These are phyloP conservation scores for Tremella fuciformis DNA, from an alignment of 768 basidiomycete species.

Conservation along the genomic window DNA sequence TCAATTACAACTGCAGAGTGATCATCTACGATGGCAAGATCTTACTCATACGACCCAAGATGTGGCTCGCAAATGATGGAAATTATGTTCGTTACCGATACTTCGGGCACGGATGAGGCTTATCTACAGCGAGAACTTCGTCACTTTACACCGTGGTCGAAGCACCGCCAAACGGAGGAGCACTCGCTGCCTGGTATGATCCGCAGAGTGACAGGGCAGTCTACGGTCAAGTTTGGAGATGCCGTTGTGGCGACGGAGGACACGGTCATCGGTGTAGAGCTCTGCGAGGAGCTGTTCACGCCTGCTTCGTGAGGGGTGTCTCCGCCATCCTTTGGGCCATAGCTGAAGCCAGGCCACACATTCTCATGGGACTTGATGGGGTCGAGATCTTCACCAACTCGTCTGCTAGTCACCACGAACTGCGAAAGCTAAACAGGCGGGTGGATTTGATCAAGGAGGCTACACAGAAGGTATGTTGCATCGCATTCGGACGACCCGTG, in stretches of 20 bases:
- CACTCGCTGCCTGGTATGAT: conserved; percentile 89
- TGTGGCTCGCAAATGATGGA: conserved; percentile 99
- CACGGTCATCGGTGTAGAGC: conserved; percentile 93
- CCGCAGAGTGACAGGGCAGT: conserved; percentile 81
- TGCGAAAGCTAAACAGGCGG: conserved; percentile 87
- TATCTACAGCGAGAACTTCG: conserved; percentile 47
- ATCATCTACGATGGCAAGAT: conserved; percentile 83
- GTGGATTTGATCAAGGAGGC: conserved; percentile 96
- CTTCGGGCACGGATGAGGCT: conserved; percentile 6
- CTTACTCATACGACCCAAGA: conserved; percentile 92
- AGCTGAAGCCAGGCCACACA: conserved; percentile 71
- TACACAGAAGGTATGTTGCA: conserved; percentile 70
- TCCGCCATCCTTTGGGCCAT: neutral
- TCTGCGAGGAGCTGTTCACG: conserved; percentile 97
- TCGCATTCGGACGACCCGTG: neutral
- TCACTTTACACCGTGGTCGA: conserved; percentile 91
- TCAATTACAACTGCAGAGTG: conserved; percentile 93
- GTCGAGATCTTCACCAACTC: conserved; percentile 99
- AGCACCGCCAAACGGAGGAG: conserved; percentile 83
- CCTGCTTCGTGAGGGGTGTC: conserved; percentile 80
- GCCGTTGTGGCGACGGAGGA: conserved; percentile 88
- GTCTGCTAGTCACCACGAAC: conserved; percentile 95
- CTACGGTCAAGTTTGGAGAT: conserved; percentile 91
- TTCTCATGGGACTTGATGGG: conserved; percentile 94
- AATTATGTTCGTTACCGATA: conserved; percentile 77